Conservation (phyloP, 257 asterid species). For the Lycium barbarum region DNA sequence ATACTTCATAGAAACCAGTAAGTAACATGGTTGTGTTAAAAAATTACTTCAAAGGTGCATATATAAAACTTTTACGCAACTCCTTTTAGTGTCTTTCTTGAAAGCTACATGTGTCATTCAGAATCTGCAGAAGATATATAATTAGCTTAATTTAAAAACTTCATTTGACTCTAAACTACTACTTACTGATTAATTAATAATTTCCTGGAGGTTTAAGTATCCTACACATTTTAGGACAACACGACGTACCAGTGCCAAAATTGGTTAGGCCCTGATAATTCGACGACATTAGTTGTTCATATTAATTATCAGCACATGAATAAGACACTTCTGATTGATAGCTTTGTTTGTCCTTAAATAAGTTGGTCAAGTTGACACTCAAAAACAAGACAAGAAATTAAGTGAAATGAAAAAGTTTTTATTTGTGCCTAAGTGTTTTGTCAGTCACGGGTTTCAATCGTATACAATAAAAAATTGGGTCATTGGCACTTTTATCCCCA, state of each 20-base stretch:
- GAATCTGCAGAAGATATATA: no score
- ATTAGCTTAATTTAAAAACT: neutral
- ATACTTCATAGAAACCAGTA: no score
- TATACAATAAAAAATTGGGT: no score
- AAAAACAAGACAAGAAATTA: neutral
- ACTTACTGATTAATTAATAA: no score
- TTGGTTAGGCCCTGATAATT: neutral
- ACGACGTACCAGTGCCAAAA: neutral
- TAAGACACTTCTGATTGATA: neutral
- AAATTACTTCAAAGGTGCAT: no score
- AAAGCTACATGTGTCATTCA: no score
- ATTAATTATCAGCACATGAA: neutral
- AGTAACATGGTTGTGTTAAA: no score
- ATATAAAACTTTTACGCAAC: no score
- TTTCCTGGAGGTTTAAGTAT: neutral
- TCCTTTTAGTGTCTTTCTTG: no score
- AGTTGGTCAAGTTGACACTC: neutral
- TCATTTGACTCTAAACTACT: no score
- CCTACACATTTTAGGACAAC: no score
- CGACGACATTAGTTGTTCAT: neutral
- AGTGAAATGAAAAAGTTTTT: neutral
- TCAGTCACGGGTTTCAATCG: constrained; percentile 20
- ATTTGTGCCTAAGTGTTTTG: constrained; percentile 1
- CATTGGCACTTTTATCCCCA: no score
- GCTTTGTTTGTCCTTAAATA: constrained; percentile 1